These are phyloP conservation scores for Pseudohyphozyma bogoriensis DNA, from an alignment of 768 basidiomycete genomes.

Conservation along the genomic window DNA sequence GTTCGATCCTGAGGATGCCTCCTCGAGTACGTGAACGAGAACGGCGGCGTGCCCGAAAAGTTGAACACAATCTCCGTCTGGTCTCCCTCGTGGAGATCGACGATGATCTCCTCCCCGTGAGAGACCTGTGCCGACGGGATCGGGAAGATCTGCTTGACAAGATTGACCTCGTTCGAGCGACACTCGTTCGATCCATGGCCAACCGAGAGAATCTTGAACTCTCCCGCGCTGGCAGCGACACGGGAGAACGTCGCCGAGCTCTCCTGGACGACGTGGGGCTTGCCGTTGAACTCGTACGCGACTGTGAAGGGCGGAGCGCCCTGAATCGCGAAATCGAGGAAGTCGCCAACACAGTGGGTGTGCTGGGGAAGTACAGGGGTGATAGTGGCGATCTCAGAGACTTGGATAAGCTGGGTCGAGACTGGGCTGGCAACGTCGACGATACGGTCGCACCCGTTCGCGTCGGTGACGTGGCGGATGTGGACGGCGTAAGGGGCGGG, in stretches of 20 bases:
- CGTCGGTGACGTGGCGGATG: conserved; percentile 68
- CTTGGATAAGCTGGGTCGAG: conserved; percentile 48
- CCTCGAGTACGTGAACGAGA: conserved; percentile 88
- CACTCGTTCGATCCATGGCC: conserved; percentile 90
- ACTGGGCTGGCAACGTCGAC: conserved; percentile 46
- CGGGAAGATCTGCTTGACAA: conserved; percentile 49
- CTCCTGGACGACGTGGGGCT: conserved; percentile 59
- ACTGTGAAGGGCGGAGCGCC: conserved; percentile 89
- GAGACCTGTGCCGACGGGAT: conserved; percentile 82
- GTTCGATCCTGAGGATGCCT: conserved; percentile 48
- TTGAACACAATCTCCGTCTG: conserved; percentile 87
- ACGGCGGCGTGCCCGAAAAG: conserved; percentile 82
- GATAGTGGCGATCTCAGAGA: conserved; percentile 92
- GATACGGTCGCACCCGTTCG: conserved; percentile 69
- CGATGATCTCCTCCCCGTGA: conserved; percentile 66
- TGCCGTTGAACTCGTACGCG: conserved; percentile 68
- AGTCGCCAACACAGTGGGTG: conserved; percentile 84
- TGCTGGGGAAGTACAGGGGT: conserved; percentile 65
- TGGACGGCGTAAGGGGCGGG: conserved; percentile 71
- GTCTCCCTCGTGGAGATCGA: conserved; percentile 80
- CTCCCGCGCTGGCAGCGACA: conserved; percentile 66
- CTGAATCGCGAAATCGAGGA: conserved; percentile 82
- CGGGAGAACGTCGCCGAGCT: conserved; percentile 73
- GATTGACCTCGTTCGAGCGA: conserved; percentile 35
- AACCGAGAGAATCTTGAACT: conserved; percentile 75